Base-by-base conservation (phyloP, 257 asterid genomes). In the Ophiorrhiza pumila region DNA sequence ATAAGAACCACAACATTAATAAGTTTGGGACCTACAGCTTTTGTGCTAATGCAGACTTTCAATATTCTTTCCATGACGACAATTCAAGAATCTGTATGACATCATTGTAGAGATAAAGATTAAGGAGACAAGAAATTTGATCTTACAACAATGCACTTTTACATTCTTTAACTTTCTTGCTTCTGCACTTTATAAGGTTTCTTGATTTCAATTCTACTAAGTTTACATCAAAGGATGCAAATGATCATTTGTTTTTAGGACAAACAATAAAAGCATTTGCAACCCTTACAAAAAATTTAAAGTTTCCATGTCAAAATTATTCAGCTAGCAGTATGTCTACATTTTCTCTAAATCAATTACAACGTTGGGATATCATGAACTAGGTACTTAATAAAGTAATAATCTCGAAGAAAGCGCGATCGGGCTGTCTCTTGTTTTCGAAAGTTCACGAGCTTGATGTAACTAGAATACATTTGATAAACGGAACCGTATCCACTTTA, bases 1-100 rank as follows among this genome's bases (percentile, higher is more conserved):
- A 52, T 46, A 29, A 52, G 77, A 64, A 55, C 58, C 67, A 65
- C 66, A 29, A 65, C 66, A 29, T 49, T 35, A 35, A 53, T 37
- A 11, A 60, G 6, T 39, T 52, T 32, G 77, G 72, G 72, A 53
- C 72, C 72, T 52, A 74, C 60, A 29, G 17, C 27, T 71, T 57
- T 23, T 53, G 23, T 63, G 42, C 41, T 47, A 14, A 17, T 43
- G 20, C 46, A 34, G 27, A 62, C 62, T 57, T 62, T 29, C 65
- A n/a, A n/a, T n/a, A 50, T 27, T 8, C 20, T 41, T 39, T 18
- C 18, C 12, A 60, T 7, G 32, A 52, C 22, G 22, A 73, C 71
- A 73, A 55, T 18, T 11, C 59, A 65, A 66, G 60, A 58, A 42
- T 71, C 41, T 1, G 41, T 41, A 11, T 41, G 11, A 39, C 31